Base-by-base conservation (phyloP, 805 yeast genomes). In the Yamadazyma paraphyllophila region DNA sequence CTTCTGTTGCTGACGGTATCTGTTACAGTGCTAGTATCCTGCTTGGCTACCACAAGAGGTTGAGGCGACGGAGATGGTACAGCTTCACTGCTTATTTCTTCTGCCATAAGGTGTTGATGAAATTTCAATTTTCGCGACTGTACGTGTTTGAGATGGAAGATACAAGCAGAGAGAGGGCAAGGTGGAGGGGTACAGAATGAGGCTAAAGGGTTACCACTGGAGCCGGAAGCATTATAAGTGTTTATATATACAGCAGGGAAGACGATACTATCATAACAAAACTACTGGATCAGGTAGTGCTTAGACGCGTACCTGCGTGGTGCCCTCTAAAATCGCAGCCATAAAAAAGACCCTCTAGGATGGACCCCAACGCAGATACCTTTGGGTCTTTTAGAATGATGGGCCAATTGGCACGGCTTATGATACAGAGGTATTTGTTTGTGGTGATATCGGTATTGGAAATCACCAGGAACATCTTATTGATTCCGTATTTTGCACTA, bases 1-100 rank as follows among this genome's bases (percentile, higher is more conserved):
- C 38, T 33, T 35, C 37, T 44, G 42, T 58, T 59, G 5, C 45
- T 44, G 2, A 13, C 37, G 4, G 43, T 32, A 25, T 49, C 43
- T 10, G 51, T 47, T 3, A 38, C 25, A 11, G 46, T 30, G n/a
- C 16, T 5, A 13, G 25, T 26, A n/a, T 31, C 29, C 20, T 32
- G 35, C 7, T 26, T 16, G 13, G 27, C 25, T 2, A 17, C 27
- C 7, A 24, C 36, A 16, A 32, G 16, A 3, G 36, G 36, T 8
- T 31, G 36, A 12, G 43, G 36, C 40, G 40, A 36, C n/a, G 40
- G 40, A 7, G 40, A 36, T 9, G 40, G 40, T 4, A 35, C 27
- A 4, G 29, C 17, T 26, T 25, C 40, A 35, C 38, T 17, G 15
- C 36, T 15, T 8, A 32, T 32, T 32, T 32, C 36, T 13, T 15